These are phyloP conservation scores for Neobulgaria alba DNA, from an alignment of 2,329 filamentous ascomycete genomes.

Conservation along the genomic window DNA sequence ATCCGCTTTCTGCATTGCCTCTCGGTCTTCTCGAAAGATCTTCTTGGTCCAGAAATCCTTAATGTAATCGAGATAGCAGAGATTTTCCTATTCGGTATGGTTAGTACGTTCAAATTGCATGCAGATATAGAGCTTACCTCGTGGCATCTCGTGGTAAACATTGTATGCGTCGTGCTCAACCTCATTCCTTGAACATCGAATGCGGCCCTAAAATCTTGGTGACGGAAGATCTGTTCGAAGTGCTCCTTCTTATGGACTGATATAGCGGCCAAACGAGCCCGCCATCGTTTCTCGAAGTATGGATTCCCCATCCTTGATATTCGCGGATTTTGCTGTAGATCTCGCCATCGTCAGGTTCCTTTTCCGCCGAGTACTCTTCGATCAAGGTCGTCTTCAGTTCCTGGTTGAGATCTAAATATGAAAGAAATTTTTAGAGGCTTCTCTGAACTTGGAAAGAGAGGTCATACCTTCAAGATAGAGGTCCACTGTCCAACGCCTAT, in stretches of 20 bases:
- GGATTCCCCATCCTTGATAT: conserved; percentile 15
- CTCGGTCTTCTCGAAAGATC: conserved; percentile 24
- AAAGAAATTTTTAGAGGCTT: conserved; percentile 7
- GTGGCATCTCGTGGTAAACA: conserved; percentile 9
- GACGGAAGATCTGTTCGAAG: too few relatives aligned
- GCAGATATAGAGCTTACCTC: conserved; percentile 8
- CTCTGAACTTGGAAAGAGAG: conserved; percentile 4
- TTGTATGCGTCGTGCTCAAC: conserved; percentile 9
- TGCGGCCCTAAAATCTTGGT: too few relatives aligned
- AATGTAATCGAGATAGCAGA: conserved; percentile 28
- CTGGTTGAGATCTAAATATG: conserved; percentile 20
- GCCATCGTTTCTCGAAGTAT: conserved; percentile 12
- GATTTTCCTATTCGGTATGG: conserved; percentile 24
- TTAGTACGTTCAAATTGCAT: conserved; percentile 7
- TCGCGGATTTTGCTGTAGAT: conserved; percentile 25
- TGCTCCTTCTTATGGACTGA: conserved; percentile 19
- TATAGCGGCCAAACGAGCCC: conserved; percentile 15
- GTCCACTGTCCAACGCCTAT: conserved; percentile 8
- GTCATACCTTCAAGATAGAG: conserved; percentile 9
- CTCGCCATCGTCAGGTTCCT: conserved; percentile 19
- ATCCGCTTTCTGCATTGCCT: conserved; percentile 26
- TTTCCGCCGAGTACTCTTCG: conserved; percentile 26
- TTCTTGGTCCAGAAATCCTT: conserved; percentile 26
- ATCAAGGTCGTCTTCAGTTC: conserved; percentile 21
- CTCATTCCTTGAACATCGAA: too few relatives aligned